A percentile compares a stretch with the other conserved stretches of the same genome.
These are phyloP conservation scores for Chaetomium strumarium DNA, from an alignment of 2,329 filamentous ascomycete species.

Conservation along the genomic window DNA sequence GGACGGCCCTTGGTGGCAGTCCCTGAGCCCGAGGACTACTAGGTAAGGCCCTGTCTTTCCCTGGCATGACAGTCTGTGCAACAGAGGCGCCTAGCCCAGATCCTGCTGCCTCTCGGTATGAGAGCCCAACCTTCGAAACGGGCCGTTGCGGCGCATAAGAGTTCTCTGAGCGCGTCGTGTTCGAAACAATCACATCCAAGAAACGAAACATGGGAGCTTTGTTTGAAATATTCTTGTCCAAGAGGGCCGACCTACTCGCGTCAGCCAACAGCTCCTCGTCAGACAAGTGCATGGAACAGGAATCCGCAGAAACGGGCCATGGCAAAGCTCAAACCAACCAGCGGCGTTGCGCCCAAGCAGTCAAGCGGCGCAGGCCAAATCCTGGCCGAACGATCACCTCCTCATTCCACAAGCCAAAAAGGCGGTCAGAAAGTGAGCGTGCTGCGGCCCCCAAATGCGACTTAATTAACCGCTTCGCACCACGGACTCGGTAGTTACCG, in stretches of 20 bases:
- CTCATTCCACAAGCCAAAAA: slow-evolving; percentile 16
- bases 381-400: background rate
- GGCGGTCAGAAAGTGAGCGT: slow-evolving; percentile 16
- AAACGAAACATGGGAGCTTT: background rate
- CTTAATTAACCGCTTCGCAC: background rate
- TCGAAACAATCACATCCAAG: background rate
- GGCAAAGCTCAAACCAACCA: slow-evolving; percentile 8
- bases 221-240: slow-evolving; percentile 6
- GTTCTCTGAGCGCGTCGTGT: background rate
- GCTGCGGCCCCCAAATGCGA: background rate
- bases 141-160: background rate
- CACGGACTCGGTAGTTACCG: background rate
- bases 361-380: slow-evolving; percentile 17
- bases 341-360: slow-evolving; percentile 12
- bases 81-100: too few species aligned
- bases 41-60: too few species aligned
- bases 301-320: background rate
- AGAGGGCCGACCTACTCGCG: background rate
- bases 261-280: background rate
- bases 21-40: too few species aligned
- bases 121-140: too few species aligned
- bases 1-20: too few species aligned
- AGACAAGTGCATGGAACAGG: slow-evolving; percentile 7
- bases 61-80: too few species aligned
- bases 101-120: too few species aligned